Percentiles rank a stretch among this genome's conserved stretches.
Conservation (phyloP, 2,329 filamentous ascomycete genomes). For the Penicillium decumbens region DNA sequence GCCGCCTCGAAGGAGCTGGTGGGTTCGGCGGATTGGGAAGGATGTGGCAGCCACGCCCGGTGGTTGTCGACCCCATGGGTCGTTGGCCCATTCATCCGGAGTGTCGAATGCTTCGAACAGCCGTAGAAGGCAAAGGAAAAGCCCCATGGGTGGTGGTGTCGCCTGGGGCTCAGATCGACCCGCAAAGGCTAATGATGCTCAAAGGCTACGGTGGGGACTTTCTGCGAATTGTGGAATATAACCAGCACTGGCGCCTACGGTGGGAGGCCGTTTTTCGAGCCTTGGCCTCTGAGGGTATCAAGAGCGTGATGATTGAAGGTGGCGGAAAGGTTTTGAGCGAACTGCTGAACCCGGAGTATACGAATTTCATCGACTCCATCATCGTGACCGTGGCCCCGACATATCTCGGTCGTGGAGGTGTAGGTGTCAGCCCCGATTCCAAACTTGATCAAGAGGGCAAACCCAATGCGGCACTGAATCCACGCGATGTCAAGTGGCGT, state of each 20-base stretch:
- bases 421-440: constrained; percentile 68
- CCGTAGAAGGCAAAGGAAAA: constrained; percentile 60
- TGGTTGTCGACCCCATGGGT: constrained; percentile 74
- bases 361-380: constrained; percentile 66
- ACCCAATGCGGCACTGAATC: constrained; percentile 58
- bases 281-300: constrained; percentile 57
- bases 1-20: constrained; percentile 61
- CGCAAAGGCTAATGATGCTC: constrained; percentile 43
- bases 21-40: constrained; percentile 52
- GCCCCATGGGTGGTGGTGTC: constrained; percentile 68
- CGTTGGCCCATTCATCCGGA: constrained; percentile 62
- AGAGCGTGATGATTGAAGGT: constrained; percentile 88
- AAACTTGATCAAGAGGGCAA: constrained; percentile 49
- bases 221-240: constrained; percentile 38
- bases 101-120: constrained; percentile 63
- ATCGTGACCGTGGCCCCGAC: constrained; percentile 86
- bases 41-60: constrained; percentile 67
- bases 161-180: constrained; percentile 43
- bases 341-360: constrained; percentile 60
- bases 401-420: constrained; percentile 80
- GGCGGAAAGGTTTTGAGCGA: constrained; percentile 78
- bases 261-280: constrained; percentile 63
- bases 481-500: too few species aligned
- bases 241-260: constrained; percentile 47
- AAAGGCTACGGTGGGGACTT: constrained; percentile 47